Conservation (phyloP, 495 filamentous ascomycete genomes). For the Friedmanniomyces endolithicus region DNA sequence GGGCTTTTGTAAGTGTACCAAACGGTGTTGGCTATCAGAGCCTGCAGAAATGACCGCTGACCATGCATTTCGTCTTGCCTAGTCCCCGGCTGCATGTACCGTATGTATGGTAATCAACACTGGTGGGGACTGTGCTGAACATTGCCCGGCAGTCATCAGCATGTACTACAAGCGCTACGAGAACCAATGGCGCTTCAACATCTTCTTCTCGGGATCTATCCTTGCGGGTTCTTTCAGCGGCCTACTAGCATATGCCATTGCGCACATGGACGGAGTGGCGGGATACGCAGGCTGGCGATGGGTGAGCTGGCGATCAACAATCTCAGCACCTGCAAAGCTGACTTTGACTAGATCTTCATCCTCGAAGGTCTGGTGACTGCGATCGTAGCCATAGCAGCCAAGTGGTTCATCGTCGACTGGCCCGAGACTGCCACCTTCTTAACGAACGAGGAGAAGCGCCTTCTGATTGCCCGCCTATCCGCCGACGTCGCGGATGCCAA, state of each 20-base stretch:
- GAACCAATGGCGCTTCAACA: conserved; percentile 44
- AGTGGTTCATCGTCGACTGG: conserved; percentile 35
- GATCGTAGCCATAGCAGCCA: conserved; percentile 29
- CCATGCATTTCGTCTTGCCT: no score
- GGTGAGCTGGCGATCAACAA: neutral
- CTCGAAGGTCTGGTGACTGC: conserved; percentile 32
- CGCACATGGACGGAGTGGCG: conserved; percentile 40
- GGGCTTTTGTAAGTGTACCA: neutral
- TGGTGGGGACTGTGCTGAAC: neutral
- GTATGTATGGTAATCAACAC: no score
- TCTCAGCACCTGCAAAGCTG: neutral
- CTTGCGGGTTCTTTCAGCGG: conserved; percentile 51
- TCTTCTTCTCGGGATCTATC: conserved; percentile 47
- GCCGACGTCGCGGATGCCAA: conserved; percentile 31
- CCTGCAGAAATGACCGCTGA: no score
- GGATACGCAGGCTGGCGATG: conserved; percentile 34
- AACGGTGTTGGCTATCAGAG: no score
- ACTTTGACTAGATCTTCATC: conserved; percentile 10
- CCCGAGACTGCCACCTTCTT: conserved; percentile 34
- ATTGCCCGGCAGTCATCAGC: conserved; percentile 5
- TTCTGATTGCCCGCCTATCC: conserved; percentile 32
- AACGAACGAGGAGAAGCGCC: conserved; percentile 27
- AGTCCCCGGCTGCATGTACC: conserved; percentile 25
- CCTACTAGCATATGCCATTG: conserved; percentile 48
- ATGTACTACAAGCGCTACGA: conserved; percentile 55